Conservation (phyloP, 2,329 filamentous ascomycete species). For the Coleophoma crateriformis region DNA sequence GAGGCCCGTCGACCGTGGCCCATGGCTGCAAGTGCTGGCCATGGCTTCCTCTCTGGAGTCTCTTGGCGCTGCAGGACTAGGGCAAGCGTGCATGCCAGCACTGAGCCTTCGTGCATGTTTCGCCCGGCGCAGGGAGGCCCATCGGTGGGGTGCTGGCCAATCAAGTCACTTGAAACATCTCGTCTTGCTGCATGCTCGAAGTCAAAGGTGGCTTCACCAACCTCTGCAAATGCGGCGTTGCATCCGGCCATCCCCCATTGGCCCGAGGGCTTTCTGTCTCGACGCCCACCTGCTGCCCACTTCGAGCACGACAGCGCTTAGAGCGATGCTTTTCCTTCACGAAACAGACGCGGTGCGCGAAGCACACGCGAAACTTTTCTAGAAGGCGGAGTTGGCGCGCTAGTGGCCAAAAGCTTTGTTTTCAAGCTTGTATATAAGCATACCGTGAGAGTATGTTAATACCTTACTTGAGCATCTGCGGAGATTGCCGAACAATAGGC, state of each 20-base stretch:
- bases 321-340: constrained; percentile 1
- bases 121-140: constrained; percentile 56
- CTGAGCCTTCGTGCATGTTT: not conserved
- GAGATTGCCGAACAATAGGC: no score
- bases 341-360: constrained; percentile 3
- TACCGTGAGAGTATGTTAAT: no score
- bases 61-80: no score
- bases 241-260: constrained; percentile 1
- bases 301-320: constrained; percentile 6
- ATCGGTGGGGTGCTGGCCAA: constrained; percentile 7
- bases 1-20: not conserved
- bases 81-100: not conserved
- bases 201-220: no score
- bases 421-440: no score
- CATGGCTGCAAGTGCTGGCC: not conserved
- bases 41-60: no score
- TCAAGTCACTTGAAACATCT: constrained; percentile 13
- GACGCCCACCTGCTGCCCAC: not conserved
- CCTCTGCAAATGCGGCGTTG: no score
- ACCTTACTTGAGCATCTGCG: no score
- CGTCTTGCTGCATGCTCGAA: not conserved
- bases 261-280: constrained; percentile 6
- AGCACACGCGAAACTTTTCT: constrained; percentile 2
- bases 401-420: no score
- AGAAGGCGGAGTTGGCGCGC: no score